phyloP scores from a whole-genome alignment of 257 asterid genomes.

The Solanum pinnatisectum region DNA sequence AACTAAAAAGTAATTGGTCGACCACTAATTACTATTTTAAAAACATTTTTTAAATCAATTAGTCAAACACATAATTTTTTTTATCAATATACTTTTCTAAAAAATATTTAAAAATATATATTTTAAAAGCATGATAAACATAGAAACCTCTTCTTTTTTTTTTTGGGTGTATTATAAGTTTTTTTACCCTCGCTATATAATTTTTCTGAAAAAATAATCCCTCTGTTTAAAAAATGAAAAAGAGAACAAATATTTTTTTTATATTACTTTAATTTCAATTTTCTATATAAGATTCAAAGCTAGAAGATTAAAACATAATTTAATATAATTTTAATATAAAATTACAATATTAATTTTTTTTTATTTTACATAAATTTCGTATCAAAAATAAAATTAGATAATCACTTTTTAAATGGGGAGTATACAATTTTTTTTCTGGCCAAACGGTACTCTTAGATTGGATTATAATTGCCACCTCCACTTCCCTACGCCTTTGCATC shows the following conservation, averaged over 20 bases:
- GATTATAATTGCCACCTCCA: neutral
- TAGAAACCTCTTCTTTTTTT: no score
- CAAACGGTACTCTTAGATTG: neutral
- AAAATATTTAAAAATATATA: no score
- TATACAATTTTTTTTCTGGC: neutral
- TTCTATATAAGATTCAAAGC: neutral
- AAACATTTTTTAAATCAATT: neutral
- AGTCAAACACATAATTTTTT: neutral
- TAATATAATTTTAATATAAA: no score
- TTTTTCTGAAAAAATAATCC: no score
- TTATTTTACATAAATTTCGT: neutral
- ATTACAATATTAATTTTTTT: no score
- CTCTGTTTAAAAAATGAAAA: no score
- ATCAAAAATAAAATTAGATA: neutral
- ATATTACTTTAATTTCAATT: neutral
- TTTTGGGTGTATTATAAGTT: no score
- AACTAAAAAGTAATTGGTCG: neutral
- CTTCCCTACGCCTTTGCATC: neutral
- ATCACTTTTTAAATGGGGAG: neutral
- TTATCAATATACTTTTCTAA: no score
- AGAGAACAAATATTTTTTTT: no score
- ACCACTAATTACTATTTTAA: neutral
- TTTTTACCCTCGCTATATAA: no score
- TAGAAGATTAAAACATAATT: no score
- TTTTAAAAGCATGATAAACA: no score